These are phyloP conservation scores for Carex pumila DNA, from an alignment of 176 grass and related monocot species.

Conservation along the genomic window DNA sequence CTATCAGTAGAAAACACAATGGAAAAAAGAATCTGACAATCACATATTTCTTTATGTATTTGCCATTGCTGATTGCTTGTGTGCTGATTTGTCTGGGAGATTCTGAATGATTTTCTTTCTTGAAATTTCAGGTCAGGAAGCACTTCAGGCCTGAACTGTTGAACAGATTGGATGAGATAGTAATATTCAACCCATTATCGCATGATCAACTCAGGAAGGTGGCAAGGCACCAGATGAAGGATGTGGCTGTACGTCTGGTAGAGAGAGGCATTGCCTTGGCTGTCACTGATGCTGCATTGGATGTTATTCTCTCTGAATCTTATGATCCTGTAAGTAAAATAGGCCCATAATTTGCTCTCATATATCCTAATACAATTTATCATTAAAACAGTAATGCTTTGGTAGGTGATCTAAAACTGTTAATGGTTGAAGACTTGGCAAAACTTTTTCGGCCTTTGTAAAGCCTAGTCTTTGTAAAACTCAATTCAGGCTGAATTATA, in stretches of 20 bases:
- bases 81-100: neutral
- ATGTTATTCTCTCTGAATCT: constrained; percentile 59
- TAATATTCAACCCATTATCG: constrained; percentile 74
- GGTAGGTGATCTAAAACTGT: neutral
- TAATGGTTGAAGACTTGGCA: neutral
- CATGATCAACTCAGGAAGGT: constrained; percentile 93
- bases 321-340: constrained; percentile 64
- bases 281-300: constrained; percentile 79
- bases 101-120: neutral
- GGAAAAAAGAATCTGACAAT: neutral
- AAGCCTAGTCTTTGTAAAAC: neutral
- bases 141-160: constrained; percentile 90
- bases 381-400: neutral
- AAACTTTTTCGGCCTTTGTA: neutral
- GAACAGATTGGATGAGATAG: constrained; percentile 86
- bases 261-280: constrained; percentile 79
- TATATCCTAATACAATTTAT: too few species aligned
- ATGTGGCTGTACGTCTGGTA: constrained; percentile 75
- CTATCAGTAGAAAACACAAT: neutral
- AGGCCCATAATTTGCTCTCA: neutral
- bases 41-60: neutral
- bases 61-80: neutral
- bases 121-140: constrained; percentile 58
- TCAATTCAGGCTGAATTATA: neutral
- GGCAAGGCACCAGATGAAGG: constrained; percentile 87